These are phyloP conservation scores for Paecilomyces dactylethromorphus DNA, from an alignment of 2,329 filamentous ascomycete genomes.

Conservation along the genomic window DNA sequence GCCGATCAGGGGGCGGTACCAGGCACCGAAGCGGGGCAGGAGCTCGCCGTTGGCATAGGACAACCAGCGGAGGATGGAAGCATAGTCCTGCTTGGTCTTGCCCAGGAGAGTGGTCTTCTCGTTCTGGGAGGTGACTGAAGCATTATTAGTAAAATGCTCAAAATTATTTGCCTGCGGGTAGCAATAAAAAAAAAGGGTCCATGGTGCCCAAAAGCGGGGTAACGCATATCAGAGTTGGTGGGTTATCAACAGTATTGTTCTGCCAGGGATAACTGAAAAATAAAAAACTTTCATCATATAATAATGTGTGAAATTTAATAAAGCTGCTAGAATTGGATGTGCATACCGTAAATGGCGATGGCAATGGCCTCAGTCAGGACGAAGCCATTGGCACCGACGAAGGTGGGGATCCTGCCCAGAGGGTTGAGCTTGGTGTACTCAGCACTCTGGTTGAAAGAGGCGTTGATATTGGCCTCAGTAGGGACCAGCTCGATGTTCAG, in stretches of 20 bases:
- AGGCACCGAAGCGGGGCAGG: conserved; percentile 64
- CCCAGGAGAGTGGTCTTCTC: conserved; percentile 99
- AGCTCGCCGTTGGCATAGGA: conserved; percentile 92
- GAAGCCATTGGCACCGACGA: conserved; percentile 88
- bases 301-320: conserved; percentile 8
- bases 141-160: conserved; percentile 17
- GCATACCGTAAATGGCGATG: conserved; percentile 96
- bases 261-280: conserved; percentile 97
- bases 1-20: conserved; percentile 83
- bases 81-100: conserved; percentile 99
- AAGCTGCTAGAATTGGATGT: conserved; percentile 13
- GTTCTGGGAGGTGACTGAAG: conserved; percentile 91
- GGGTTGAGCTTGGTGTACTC: conserved; percentile 84
- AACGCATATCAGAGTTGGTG: conserved; percentile 74
- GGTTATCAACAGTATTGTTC: conserved; percentile 79
- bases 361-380: conserved; percentile 83
- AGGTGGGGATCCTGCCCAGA: conserved; percentile 87
- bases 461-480: conserved; percentile 46
- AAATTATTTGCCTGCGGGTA: conserved; percentile 9
- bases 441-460: conserved; percentile 55
- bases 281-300: conserved; percentile 71
- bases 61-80: conserved; percentile 97
- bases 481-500: conserved; percentile 83
- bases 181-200: conserved; percentile 8
- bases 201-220: conserved; percentile 20